A percentile compares a stretch with the other conserved stretches of the same genome.
Conservation (phyloP, 257 asterid genomes). For the Henckelia pumila region DNA sequence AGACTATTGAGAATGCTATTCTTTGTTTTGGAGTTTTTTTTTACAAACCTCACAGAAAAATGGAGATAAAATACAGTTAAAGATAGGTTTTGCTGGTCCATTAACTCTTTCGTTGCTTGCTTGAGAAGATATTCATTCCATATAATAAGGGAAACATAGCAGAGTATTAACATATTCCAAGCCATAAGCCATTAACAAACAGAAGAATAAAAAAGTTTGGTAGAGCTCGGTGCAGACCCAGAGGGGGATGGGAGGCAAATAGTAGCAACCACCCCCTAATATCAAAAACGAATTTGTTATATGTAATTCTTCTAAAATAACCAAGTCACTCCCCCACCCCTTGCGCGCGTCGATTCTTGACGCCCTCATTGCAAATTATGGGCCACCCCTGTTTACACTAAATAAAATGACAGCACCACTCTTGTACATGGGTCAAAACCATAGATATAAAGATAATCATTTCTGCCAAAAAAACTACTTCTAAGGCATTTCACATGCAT, state of each 20-base stretch:
- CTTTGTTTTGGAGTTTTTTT: not conserved
- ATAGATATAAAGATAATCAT: not conserved
- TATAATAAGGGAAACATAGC: not conserved
- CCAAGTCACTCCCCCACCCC: not conserved
- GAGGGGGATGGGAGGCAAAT: no score
- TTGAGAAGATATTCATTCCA: not conserved
- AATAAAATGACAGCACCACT: constrained; percentile 10
- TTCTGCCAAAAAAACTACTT: not conserved
- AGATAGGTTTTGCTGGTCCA: not conserved
- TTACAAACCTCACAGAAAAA: not conserved
- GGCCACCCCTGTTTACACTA: not conserved
- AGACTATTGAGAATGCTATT: not conserved
- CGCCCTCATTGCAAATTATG: not conserved
- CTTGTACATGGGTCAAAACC: not conserved
- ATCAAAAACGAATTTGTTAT: no score
- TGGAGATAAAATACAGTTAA: not conserved
- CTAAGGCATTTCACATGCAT: not conserved
- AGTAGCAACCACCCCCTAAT: no score
- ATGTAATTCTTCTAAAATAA: not conserved
- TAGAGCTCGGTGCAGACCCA: no score
- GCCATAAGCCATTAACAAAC: not conserved
- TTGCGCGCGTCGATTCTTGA: no score
- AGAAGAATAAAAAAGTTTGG: no score
- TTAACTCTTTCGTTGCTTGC: not conserved
- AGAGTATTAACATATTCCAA: not conserved